Percentiles rank a stretch among this genome's conserved stretches.
phyloP scores from a whole-genome alignment of 179 eudicot species.

The Gypsophila paniculata region DNA sequence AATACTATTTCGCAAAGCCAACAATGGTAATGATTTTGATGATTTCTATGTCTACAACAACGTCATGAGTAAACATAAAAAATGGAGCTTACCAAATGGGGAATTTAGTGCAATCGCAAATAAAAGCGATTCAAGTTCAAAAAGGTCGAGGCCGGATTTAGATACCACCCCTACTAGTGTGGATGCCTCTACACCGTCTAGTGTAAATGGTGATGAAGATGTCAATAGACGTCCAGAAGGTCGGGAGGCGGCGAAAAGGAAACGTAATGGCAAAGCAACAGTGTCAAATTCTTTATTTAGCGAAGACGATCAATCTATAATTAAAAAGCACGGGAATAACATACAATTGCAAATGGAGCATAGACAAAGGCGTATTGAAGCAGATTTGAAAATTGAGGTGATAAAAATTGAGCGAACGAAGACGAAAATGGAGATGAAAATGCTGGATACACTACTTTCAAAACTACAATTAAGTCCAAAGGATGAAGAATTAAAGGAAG shows the following conservation, averaged over 20 bases:
- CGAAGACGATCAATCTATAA: not conserved
- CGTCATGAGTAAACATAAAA: not conserved
- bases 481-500: not conserved
- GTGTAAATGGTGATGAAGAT: conserved; percentile 1
- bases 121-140: not conserved
- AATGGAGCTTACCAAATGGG: not conserved
- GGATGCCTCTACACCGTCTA: not conserved
- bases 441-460: not conserved
- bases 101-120: not conserved
- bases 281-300: not conserved
- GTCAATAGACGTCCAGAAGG: not conserved
- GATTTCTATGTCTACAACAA: not conserved
- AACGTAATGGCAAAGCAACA: not conserved
- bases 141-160: not conserved
- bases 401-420: not conserved
- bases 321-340: not conserved
- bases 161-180: not conserved
- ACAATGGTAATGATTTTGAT: not conserved
- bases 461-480: not conserved
- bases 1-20: not conserved
- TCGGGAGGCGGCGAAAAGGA: not conserved
- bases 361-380: not conserved
- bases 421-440: not conserved
- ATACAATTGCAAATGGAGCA: not conserved
- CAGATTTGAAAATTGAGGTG: not conserved